Base-by-base conservation (phyloP, 129 eudicot genomes). In the Heracleum sosnowskyi region DNA sequence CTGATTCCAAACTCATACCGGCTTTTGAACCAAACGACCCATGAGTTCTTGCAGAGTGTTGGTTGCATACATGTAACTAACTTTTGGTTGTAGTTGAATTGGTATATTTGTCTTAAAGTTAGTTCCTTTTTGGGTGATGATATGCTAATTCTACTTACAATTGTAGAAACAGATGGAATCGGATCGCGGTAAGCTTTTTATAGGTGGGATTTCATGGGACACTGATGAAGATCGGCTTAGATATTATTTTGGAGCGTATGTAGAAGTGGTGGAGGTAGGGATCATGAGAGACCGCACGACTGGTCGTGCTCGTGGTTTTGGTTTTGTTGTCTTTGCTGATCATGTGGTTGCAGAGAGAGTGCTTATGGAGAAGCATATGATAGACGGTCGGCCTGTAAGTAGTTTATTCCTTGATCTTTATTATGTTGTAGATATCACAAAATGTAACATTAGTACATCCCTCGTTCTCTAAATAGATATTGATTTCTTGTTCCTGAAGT, bases 121-220 rank as follows among this genome's bases (percentile, higher is more conserved):
- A 22, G 69, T 72, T 77, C 36, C 35, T 55, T 35, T 31, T 63
- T 20, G 77, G 28, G 57, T 77, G 57, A 62, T 81, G 60, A 64
- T 47, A 79, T 82, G 87, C 44, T 77, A 76, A 79, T 79, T 88
- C 80, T 69, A 17, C 70, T 77, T 57, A 83, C 79, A 57, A 78
- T 77, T 81, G 82, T 73, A 81, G 86, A 83, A 66, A 66, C 84
- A 83, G 84, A 88, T 89, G 97, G 92, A 89, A 74, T 84, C 80
- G 26, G 92, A 89, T 86, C 86, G 84, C n/a, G 91, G 97, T 35
- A 92, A 92, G 88, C 86, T 92, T 16, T 92, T 92, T 78, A 83
- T 92, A 11, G 97, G 97, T 85, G 97, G 97, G 85, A 92, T 92
- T 78, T 92, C 97, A 5, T 89, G 97, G 95, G 97, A 92, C 86